Base-by-base conservation (phyloP, 495 filamentous ascomycete species). In the Parachaetomium inaequale region DNA sequence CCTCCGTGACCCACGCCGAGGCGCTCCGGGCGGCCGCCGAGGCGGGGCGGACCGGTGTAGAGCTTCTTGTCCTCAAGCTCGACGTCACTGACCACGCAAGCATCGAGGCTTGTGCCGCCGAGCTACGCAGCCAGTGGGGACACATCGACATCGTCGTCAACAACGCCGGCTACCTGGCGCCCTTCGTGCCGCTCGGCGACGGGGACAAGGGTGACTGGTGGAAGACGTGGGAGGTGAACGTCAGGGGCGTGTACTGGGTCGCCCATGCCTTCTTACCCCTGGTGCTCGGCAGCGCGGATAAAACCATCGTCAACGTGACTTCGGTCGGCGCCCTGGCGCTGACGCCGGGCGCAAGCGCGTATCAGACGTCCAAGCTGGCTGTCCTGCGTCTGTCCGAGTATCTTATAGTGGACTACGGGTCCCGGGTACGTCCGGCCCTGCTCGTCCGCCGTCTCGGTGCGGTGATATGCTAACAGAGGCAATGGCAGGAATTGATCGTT, bases 231-330 rank as follows among this genome's bases (percentile, higher is more conserved):
- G 69, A 72, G 28, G 70, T 79, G 43, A 79, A 81, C 63, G 43
- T 81, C 51, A 68, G 68, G n/a, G 80, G 79, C 1, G 47, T 65
- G 4, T 81, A 75, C 62, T 59, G 78, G 4, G 69, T 77, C 21
- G 70, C 74, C 29, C 71, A 62, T 38, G 64, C 69, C n/a, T 77
- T 81, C 53, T 66, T 78, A 21, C 75, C 79, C 4, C 58, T 80
- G 17, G 66, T 84, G 51, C 68, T 72, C 12, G 52, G 68, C 51
- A 61, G 69, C 15, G 62, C 68, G 14, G 54, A 56, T 14, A 78
- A 77, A 58, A 75, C 72, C 32, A 73, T 78, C 26, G 68, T 80
- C 34, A 61, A 72, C 23, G 45, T 74, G 14, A 59, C 73, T 21
- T 76, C 70, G 31, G 58, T 71, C 17, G 74, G 72, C 0, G 75